Base-by-base conservation (phyloP, 2,329 filamentous ascomycete genomes). In the Cladobotryum mycophilum region DNA sequence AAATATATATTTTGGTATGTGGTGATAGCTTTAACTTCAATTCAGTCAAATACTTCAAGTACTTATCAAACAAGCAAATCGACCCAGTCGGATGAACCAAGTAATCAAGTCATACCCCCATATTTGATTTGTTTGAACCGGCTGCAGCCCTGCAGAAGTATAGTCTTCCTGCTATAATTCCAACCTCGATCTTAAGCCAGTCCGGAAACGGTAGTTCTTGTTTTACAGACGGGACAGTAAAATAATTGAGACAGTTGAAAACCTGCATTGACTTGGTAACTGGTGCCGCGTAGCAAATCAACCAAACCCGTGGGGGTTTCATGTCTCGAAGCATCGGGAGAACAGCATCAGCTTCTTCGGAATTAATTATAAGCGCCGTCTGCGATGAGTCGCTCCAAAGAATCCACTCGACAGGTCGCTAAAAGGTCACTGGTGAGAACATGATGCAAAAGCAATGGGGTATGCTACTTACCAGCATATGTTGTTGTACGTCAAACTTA, bases 261-360 rank as follows among this genome's bases (percentile, higher is more conserved):
- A 73, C 66, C 0, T 78, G 60, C 82, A 86, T 87, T 3, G 70
- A 69, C 30, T 74, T 71, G 0, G 82, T 84, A 0, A 82, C 71
- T 0, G 84, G 80, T 0, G 82, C 76, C 0, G 81, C 71, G 53
- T 86, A 86, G 0, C 71, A 65, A 0, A 85, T 56, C 0, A 86
- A 66, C 52, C 77, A 70, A 0, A 72, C 71, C 2, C 42, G 35
- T 1, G 57, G 51, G 13, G 35, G 49, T 2, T 49, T 41, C 1
- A 36, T 42, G 1, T 51, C 48, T 1, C 62, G 63, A 4, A 84
- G 54, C 0, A 71, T 53, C 0, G 71, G 70, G 3, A 86, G 69
- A 0, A 86, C 25, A 55, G 0, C 41, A 50, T 87, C 79, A 0
- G 76, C 80, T 61, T 88, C 84, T 55, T 87, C 82, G 0, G 82